Evolutionary conservation across 2,329 filamentous ascomycete species (phyloP).

Genomic region (Fusarium sp.): DNA sequence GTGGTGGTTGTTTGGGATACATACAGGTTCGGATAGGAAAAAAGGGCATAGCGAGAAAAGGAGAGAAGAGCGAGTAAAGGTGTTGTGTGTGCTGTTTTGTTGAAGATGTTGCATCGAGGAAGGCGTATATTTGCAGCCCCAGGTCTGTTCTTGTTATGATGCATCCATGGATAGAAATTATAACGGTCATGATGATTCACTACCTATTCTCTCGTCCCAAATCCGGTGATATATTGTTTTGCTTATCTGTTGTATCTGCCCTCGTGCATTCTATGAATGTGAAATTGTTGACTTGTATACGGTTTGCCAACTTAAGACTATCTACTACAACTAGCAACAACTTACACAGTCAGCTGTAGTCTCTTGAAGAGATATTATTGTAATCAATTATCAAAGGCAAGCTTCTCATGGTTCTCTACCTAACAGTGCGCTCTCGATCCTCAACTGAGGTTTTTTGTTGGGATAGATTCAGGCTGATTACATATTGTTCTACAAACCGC

Average conservation of each 20-base stretch:
- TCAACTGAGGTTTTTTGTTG: not conserved
- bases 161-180: conserved; percentile 39
- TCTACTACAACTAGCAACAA: too few relatives aligned
- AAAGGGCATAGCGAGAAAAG: conserved; percentile 35
- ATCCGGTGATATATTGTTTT: not conserved
- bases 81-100: conserved; percentile 15
- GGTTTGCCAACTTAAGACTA: not conserved
- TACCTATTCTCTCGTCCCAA: conserved; percentile 1
- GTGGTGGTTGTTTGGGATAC: conserved; percentile 36
- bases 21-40: conserved; percentile 35
- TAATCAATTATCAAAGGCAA: not conserved
- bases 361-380: not conserved
- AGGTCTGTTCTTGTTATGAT: conserved; percentile 33
- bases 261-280: not conserved
- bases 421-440: too few relatives aligned
- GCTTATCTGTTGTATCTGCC: not conserved
- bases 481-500: not conserved
- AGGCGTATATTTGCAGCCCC: conserved; percentile 28
- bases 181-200: conserved; percentile 40
- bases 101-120: conserved; percentile 26
- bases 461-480: not conserved
- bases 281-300: not conserved
- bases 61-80: conserved; percentile 24
- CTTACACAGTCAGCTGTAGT: too few relatives aligned
- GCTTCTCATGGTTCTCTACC: not conserved